These are phyloP conservation scores for Rickenella mellea DNA, from an alignment of 768 basidiomycete genomes.

Conservation along the genomic window DNA sequence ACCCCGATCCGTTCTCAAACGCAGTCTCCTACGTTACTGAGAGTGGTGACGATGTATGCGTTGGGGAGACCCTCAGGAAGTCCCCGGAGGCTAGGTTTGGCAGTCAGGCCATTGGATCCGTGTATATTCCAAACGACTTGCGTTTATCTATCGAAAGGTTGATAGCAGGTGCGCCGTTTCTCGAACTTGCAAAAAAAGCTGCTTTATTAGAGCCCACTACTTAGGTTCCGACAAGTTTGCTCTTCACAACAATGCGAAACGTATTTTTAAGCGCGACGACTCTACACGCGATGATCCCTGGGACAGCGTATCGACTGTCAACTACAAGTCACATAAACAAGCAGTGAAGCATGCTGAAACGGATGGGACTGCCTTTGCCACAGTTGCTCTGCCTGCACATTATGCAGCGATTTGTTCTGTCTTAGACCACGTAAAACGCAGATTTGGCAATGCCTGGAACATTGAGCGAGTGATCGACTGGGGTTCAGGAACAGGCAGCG, in stretches of 20 bases:
- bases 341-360: constrained; percentile 48
- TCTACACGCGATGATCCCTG: constrained; percentile 29
- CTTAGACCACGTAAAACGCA: constrained; percentile 51
- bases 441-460: constrained; percentile 55
- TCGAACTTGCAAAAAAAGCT: not conserved
- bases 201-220: constrained; percentile 7
- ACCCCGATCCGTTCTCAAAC: constrained; percentile 20
- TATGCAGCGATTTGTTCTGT: constrained; percentile 77
- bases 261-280: constrained; percentile 45
- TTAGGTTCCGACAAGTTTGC: constrained; percentile 55
- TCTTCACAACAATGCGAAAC: constrained; percentile 62
- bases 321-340: constrained; percentile 54
- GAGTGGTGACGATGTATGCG: constrained; percentile 13
- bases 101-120: constrained; percentile 58
- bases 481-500: constrained; percentile 78
- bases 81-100: constrained; percentile 82
- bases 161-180: constrained; percentile 45
- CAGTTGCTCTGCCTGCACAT: constrained; percentile 78
- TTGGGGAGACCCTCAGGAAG: constrained; percentile 38
- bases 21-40: constrained; percentile 25
- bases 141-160: constrained; percentile 53
- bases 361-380: constrained; percentile 79
- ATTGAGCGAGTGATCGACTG: constrained; percentile 67
- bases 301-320: constrained; percentile 44
- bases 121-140: constrained; percentile 66